A percentile compares a stretch with the other conserved stretches of the same genome.
Evolutionary conservation across 2,329 filamentous ascomycete species (phyloP).

Genomic region (Saccharata proteae): DNA sequence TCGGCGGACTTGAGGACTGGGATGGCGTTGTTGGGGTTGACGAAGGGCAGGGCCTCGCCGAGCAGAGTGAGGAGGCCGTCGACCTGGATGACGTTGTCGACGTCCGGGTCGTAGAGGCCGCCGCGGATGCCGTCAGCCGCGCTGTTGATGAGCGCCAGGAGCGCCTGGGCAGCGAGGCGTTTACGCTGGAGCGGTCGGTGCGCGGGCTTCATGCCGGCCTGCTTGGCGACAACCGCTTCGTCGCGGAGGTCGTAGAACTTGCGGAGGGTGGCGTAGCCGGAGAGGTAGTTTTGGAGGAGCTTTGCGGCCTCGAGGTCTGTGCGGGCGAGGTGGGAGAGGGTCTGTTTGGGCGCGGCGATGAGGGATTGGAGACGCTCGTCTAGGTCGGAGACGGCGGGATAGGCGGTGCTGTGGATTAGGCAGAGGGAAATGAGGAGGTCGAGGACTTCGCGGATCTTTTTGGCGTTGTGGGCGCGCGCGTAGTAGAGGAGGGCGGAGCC

Average conservation of each 20-base stretch:
- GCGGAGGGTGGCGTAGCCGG: conserved; percentile 82
- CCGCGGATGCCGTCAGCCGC: conserved; percentile 85
- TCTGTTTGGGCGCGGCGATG: conserved; percentile 57
- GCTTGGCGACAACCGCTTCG: conserved; percentile 34
- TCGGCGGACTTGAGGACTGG: conserved; percentile 56
- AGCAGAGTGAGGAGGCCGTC: conserved; percentile 76
- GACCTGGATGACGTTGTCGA: conserved; percentile 74
- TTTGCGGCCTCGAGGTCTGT: conserved; percentile 72
- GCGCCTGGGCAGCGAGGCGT: conserved; percentile 57
- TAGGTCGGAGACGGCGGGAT: conserved; percentile 58
- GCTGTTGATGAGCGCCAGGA: conserved; percentile 74
- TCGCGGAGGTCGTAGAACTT: conserved; percentile 88
- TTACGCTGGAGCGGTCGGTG: conserved; percentile 48
- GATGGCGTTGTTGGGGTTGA: conserved; percentile 44
- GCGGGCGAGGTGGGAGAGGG: conserved; percentile 58
- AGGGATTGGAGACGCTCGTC: conserved; percentile 61
- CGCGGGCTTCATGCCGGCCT: conserved; percentile 26
- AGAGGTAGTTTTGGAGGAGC: conserved; percentile 72
- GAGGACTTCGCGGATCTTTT: conserved; percentile 74
- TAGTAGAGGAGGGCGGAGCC: conserved; percentile 86
- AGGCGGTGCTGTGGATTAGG: conserved; percentile 71
- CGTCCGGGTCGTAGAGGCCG: conserved; percentile 70
- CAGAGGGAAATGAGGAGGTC: conserved; percentile 81
- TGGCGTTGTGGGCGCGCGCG: conserved; percentile 64
- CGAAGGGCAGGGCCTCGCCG: conserved; percentile 69